Evolutionary conservation across 805 yeast species (phyloP), one percentile per base, ranked within the genome.

Genomic region (Dipodascus albidus): DNA sequence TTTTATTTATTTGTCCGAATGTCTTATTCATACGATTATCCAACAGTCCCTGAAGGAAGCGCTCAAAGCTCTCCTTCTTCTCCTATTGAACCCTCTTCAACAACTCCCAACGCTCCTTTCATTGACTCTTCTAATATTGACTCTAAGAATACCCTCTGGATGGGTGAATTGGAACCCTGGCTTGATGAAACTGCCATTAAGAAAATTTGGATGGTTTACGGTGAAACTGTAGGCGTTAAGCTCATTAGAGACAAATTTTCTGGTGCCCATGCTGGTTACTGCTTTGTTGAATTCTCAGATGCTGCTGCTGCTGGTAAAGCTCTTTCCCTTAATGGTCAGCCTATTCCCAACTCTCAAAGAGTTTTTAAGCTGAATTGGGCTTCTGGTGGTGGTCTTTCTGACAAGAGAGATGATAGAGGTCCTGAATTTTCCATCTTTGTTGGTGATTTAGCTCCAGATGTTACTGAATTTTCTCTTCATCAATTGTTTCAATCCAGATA

Each of bases 101-200:
- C 44, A 11, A n/a, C 44, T 38, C 20, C 44, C n/a, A 38, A 38
- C 49, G 8, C 6, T 8, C 19, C 49, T 17, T 47, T 47, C 22
- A 23, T 47, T n/a, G 58, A 53, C 35, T 47, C 55, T 23, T 50
- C 57, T 27, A 21, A 59, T 19, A 20, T 57, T 38, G 66, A 63
- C 50, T 54, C 62, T 8, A 67, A 66, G 54, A 62, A 65, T 20
- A 65, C 70, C 9, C 64, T 67, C 33, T 67, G 71, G 70, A 90
- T 89, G 96, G 97, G 96, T 21, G 96, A 87, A 61, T 70, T 89
- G 48, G 96, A 88, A 60, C 86, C 86, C 8, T 73, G 78, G 65
- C 86, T 96, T 89, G 87, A 85, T 56, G 96, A 89, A 64, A 66
- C 70, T 42, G 71, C 77, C 11, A 76, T 90, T 52, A 74, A 74